Evolutionary conservation across 2,329 filamentous ascomycete species (phyloP).

Genomic region (Capronia americana): DNA sequence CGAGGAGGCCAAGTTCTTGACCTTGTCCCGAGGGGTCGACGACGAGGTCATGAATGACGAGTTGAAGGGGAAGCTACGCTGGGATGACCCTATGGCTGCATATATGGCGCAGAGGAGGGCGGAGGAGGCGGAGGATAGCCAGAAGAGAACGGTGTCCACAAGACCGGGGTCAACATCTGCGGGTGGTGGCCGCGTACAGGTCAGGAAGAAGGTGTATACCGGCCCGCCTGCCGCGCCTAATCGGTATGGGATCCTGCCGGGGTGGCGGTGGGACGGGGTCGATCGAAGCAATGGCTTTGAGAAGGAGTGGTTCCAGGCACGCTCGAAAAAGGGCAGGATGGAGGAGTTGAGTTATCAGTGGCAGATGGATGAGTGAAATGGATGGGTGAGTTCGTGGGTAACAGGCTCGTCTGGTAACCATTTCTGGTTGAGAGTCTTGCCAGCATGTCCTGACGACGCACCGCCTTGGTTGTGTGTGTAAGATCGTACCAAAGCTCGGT

Average conservation of each 20-base stretch:
- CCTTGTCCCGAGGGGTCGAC: conserved; percentile 78
- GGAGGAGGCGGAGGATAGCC: conserved; percentile 52
- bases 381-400: too few species aligned
- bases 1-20: conserved; percentile 81
- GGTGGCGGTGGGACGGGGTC: conserved; percentile 95
- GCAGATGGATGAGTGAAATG: conserved; percentile 85
- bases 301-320: conserved; percentile 85
- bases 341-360: conserved; percentile 87
- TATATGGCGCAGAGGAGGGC: conserved; percentile 68
- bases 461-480: too few species aligned
- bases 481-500: too few species aligned
- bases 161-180: conserved; percentile 44
- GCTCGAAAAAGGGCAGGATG: conserved; percentile 77
- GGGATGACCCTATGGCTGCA: conserved; percentile 91
- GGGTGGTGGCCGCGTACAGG: conserved; percentile 42
- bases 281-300: conserved; percentile 94
- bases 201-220: conserved; percentile 72
- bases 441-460: neutral
- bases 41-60: conserved; percentile 86
- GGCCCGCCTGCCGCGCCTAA: conserved; percentile 84
- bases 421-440: neutral
- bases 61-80: conserved; percentile 75
- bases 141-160: conserved; percentile 44
- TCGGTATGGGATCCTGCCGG: conserved; percentile 89
- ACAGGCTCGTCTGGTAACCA: neutral